phyloP scores from a whole-genome alignment of 2,329 filamentous ascomycete genomes.

The Calonectria pseudoturangicola region DNA sequence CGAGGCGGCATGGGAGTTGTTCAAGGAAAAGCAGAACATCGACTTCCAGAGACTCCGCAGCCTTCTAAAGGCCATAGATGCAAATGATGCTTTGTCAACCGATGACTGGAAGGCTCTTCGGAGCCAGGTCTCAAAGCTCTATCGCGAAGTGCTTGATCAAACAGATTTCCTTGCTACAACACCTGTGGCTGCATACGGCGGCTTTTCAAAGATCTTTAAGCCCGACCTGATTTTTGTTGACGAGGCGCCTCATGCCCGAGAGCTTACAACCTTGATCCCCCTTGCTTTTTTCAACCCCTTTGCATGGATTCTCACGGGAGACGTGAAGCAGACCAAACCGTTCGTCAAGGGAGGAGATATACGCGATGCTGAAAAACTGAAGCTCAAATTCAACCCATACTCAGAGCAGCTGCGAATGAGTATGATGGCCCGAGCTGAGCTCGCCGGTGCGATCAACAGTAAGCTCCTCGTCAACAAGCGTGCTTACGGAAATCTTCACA shows the following conservation, averaged over 20 bases:
- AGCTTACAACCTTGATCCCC: conserved; percentile 67
- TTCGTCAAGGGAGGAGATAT: conserved; percentile 59
- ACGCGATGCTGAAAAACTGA: conserved; percentile 41
- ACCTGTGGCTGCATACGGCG: conserved; percentile 64
- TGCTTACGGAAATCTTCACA: conserved; percentile 62
- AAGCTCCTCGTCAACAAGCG: conserved; percentile 62
- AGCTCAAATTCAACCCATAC: conserved; percentile 57
- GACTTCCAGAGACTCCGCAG: conserved; percentile 60
- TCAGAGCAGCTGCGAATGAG: conserved; percentile 59
- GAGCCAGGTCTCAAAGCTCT: conserved; percentile 59
- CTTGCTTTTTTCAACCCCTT: conserved; percentile 65
- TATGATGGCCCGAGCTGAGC: conserved; percentile 62
- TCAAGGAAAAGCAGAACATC: conserved; percentile 56
- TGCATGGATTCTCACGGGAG: conserved; percentile 68
- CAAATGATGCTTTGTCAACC: conserved; percentile 50
- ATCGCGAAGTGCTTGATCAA: conserved; percentile 60
- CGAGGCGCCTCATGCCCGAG: conserved; percentile 72
- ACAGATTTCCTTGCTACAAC: conserved; percentile 69
- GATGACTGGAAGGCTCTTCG: conserved; percentile 57
- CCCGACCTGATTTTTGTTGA: conserved; percentile 92
- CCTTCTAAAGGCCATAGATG: conserved; percentile 60
- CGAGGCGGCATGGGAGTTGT: conserved; percentile 65
- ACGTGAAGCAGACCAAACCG: conserved; percentile 66
- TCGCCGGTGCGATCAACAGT: conserved; percentile 57
- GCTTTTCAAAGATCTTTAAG: conserved; percentile 74